These are phyloP conservation scores for Platismatia glauca DNA, from an alignment of 495 filamentous ascomycete genomes.

Conservation along the genomic window DNA sequence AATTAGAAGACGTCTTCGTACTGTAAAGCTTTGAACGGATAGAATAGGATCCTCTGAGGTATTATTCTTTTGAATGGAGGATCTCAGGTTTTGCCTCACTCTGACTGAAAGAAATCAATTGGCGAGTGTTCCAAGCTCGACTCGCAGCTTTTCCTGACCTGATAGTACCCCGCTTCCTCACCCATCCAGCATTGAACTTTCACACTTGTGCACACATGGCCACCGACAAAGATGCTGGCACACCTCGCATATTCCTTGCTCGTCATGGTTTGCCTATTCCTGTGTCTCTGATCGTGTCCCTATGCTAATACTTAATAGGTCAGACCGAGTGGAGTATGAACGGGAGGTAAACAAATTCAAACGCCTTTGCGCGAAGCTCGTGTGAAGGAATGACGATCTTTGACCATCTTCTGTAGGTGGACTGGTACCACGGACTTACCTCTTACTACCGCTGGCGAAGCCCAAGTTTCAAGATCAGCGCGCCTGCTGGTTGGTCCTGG, in stretches of 20 bases:
- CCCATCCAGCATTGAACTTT: neutral
- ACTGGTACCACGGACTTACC: slow-evolving; percentile 72
- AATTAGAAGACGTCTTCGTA: neutral
- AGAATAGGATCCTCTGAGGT: too few species aligned
- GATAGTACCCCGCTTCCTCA: neutral
- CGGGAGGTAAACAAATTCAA: neutral
- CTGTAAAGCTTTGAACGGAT: neutral
- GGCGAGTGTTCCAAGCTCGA: neutral
- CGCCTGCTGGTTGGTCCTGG: slow-evolving; percentile 64
- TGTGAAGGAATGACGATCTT: slow-evolving; percentile 24
- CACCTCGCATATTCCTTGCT: slow-evolving; percentile 34
- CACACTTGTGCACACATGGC: neutral
- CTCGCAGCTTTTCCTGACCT: neutral
- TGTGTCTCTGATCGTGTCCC: neutral
- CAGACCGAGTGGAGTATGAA: neutral
- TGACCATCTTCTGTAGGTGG: slow-evolving; percentile 75
- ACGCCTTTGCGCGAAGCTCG: neutral
- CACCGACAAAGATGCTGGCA: slow-evolving; percentile 20
- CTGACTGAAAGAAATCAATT: neutral
- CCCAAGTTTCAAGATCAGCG: slow-evolving; percentile 60
- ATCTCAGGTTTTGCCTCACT: neutral
- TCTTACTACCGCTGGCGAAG: slow-evolving; percentile 65
- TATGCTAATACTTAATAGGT: neutral
- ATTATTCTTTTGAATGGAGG: neutral
- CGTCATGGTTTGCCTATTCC: slow-evolving; percentile 26